phyloP scores from a whole-genome alignment of 2,329 filamentous ascomycete genomes.

The Pseudogymnoascus sp. region DNA sequence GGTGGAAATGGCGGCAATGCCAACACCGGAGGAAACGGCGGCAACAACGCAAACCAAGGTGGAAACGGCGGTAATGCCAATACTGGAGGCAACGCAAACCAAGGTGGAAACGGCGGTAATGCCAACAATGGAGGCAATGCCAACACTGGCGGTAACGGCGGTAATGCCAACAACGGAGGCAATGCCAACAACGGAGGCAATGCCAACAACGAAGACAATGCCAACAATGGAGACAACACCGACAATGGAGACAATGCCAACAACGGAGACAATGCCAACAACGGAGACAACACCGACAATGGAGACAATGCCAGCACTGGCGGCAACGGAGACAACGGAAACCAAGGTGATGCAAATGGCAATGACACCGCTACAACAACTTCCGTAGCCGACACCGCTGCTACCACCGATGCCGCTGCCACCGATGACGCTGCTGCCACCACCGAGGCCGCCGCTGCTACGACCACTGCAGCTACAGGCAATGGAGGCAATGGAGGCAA shows the following conservation, averaged over 20 bases:
- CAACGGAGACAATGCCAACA: background rate
- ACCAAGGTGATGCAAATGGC: background rate
- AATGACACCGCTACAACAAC: background rate
- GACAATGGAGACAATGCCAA: background rate
- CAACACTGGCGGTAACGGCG: constrained; percentile 21
- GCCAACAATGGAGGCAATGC: constrained; percentile 10
- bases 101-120: constrained; percentile 5
- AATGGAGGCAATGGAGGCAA: background rate
- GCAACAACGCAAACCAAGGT: constrained; percentile 22
- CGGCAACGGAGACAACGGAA: background rate
- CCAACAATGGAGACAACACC: background rate
- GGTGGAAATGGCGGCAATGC: constrained; percentile 6
- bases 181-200: constrained; percentile 11
- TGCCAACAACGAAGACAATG: background rate
- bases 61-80: constrained; percentile 14
- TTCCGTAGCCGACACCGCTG: constrained; percentile 3
- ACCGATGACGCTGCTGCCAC: constrained; percentile 1
- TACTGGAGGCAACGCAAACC: constrained; percentile 15
- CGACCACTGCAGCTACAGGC: background rate
- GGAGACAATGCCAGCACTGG: background rate
- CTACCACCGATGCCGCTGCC: constrained; percentile 9
- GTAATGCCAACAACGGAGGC: constrained; percentile 15
- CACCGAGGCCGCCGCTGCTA: constrained; percentile 8
- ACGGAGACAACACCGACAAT: background rate
- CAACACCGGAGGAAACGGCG: background rate